Conservation (phyloP, 768 basidiomycete genomes). For the Pulveroboletus sp. region DNA sequence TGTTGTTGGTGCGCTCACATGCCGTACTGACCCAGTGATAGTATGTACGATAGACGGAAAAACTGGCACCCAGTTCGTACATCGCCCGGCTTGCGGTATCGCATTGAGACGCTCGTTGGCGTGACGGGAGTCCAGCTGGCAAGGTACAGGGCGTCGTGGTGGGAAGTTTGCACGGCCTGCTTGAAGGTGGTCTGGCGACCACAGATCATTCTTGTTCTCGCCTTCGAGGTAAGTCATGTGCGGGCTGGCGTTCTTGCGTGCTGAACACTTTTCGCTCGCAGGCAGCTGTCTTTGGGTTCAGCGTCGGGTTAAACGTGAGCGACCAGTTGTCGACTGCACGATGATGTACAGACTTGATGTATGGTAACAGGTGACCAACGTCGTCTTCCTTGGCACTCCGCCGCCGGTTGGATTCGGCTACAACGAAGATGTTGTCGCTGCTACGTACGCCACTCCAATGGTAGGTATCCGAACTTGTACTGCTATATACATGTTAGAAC, state of each 20-base stretch:
- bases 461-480: slow-evolving; percentile 29
- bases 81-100: slow-evolving; percentile 34
- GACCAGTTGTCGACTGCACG: neutral
- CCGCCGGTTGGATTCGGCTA: slow-evolving; percentile 47
- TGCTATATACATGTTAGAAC: too few relatives aligned
- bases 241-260: neutral
- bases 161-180: slow-evolving; percentile 29
- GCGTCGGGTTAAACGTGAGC: slow-evolving; percentile 43
- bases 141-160: slow-evolving; percentile 43
- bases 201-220: slow-evolving; percentile 37
- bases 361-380: slow-evolving; percentile 45
- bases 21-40: slow-evolving; percentile 15
- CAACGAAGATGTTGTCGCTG: slow-evolving; percentile 37
- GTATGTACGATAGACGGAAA: slow-evolving; percentile 47
- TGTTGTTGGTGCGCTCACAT: neutral
- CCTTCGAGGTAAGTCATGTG: slow-evolving; percentile 35
- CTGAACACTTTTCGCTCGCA: slow-evolving; percentile 11
- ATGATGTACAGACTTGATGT: neutral
- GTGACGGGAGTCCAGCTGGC: slow-evolving; percentile 45
- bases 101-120: slow-evolving; percentile 46
- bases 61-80: slow-evolving; percentile 27
- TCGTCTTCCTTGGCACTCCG: slow-evolving; percentile 48
- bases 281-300: slow-evolving; percentile 47
- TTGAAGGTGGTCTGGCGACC: slow-evolving; percentile 47
- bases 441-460: slow-evolving; percentile 44